Conservation (phyloP, 441 rosid species). For the Populus hybrid region DNA sequence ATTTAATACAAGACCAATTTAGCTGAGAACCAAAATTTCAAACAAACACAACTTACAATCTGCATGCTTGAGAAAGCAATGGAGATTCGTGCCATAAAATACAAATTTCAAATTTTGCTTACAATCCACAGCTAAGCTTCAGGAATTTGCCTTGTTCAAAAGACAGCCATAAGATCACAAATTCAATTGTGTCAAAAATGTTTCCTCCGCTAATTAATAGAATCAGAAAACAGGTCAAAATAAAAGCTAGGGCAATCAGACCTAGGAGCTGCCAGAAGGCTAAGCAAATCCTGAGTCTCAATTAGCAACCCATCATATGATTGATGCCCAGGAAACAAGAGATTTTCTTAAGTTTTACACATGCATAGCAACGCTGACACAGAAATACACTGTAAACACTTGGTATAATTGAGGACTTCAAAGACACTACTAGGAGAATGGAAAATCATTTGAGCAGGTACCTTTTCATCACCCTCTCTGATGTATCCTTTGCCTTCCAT, state of each 20-base stretch:
- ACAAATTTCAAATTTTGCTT: not conserved
- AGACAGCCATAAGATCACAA: not conserved
- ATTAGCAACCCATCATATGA: not conserved
- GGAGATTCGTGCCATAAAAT: not conserved
- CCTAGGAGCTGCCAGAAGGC: not conserved
- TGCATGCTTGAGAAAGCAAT: not conserved
- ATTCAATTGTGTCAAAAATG: not conserved
- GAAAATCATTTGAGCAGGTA: conserved; percentile 18
- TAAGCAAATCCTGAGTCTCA: not conserved
- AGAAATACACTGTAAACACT: not conserved
- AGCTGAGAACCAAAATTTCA: not conserved
- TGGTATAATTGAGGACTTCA: not conserved
- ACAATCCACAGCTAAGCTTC: not conserved
- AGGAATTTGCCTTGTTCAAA: not conserved
- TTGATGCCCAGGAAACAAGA: not conserved
- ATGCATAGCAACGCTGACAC: not conserved
- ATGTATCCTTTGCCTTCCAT: conserved; percentile 76
- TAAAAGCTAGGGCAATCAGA: not conserved
- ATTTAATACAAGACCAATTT: not conserved
- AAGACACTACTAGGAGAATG: conserved; percentile 2
- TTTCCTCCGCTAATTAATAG: not conserved
- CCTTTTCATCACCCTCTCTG: conserved; percentile 63
- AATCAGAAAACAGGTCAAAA: not conserved
- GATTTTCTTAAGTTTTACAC: not conserved
- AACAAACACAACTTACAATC: not conserved